These are phyloP conservation scores for Aspergillus heteromorphus DNA, from an alignment of 495 filamentous ascomycete genomes.

Conservation along the genomic window DNA sequence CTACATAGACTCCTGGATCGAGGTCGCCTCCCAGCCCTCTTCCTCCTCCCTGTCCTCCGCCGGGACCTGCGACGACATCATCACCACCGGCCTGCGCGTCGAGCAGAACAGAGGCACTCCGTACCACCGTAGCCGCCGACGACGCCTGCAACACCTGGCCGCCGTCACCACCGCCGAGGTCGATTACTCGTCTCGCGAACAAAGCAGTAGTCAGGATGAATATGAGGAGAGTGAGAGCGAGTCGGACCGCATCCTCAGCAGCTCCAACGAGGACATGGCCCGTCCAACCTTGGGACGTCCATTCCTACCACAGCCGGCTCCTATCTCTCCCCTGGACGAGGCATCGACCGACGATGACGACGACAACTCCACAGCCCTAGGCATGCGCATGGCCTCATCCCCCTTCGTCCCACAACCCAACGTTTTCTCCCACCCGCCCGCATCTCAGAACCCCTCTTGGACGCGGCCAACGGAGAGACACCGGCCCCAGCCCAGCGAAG, in stretches of 20 bases:
- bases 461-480: conserved; percentile 40
- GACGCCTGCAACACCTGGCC: conserved; percentile 45
- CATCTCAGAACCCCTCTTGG: conserved; percentile 47
- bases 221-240: conserved; percentile 84
- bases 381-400: conserved; percentile 51
- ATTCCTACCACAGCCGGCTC: conserved; percentile 20
- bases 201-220: conserved; percentile 79
- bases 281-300: conserved; percentile 20
- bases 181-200: conserved; percentile 38
- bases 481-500: conserved; percentile 34
- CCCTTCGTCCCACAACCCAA: conserved; percentile 83
- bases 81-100: conserved; percentile 77
- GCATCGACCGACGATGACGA: conserved; percentile 66
- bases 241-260: conserved; percentile 75
- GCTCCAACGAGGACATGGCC: conserved; percentile 72
- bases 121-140: conserved; percentile 48
- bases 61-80: conserved; percentile 72
- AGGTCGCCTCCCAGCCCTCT: conserved; percentile 87
- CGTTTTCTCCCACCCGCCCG: conserved; percentile 80
- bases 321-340: conserved; percentile 31
- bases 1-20: conserved; percentile 90
- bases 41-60: conserved; percentile 83
- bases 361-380: conserved; percentile 67
- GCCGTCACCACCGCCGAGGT: conserved; percentile 45
- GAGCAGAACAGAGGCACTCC: conserved; percentile 42